Evolutionary conservation across 176 grass and related monocot genomes (phyloP).

Genomic region (Themeda triandra): DNA sequence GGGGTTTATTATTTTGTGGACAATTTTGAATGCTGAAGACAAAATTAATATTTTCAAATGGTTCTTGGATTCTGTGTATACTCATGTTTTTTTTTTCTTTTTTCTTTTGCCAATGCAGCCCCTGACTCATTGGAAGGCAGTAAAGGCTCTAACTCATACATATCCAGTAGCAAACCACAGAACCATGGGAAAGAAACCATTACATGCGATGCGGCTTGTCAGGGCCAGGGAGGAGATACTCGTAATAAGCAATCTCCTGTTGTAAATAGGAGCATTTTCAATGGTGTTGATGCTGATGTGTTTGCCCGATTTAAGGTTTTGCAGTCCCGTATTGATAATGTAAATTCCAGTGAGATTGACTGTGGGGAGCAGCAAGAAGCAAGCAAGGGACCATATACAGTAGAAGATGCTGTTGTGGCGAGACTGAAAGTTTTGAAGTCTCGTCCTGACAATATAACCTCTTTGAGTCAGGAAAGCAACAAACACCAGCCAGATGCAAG

Average conservation of each 20-base stretch:
- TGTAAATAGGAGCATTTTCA: conserved; percentile 14
- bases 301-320: conserved; percentile 26
- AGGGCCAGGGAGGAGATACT: conserved; percentile 20
- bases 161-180: conserved; percentile 17
- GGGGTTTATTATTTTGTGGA: not conserved
- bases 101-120: conserved; percentile 24
- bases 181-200: conserved; percentile 27
- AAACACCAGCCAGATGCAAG: conserved; percentile 19
- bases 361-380: conserved; percentile 22
- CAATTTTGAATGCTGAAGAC: not conserved
- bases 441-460: conserved; percentile 9
- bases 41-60: conserved; percentile 22
- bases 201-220: not conserved
- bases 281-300: conserved; percentile 38
- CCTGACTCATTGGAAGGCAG: not conserved
- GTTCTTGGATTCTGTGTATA: not conserved
- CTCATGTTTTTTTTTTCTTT: conserved; percentile 4
- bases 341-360: not conserved
- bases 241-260: conserved; percentile 8
- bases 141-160: not conserved
- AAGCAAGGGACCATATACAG: conserved; percentile 19
- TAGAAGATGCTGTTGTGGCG: conserved; percentile 49
- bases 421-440: conserved; percentile 46
- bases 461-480: not conserved
- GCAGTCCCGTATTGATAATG: conserved; percentile 9